Base-by-base conservation (phyloP, 148 eudicot species). In the Nepenthes mirabilis region DNA sequence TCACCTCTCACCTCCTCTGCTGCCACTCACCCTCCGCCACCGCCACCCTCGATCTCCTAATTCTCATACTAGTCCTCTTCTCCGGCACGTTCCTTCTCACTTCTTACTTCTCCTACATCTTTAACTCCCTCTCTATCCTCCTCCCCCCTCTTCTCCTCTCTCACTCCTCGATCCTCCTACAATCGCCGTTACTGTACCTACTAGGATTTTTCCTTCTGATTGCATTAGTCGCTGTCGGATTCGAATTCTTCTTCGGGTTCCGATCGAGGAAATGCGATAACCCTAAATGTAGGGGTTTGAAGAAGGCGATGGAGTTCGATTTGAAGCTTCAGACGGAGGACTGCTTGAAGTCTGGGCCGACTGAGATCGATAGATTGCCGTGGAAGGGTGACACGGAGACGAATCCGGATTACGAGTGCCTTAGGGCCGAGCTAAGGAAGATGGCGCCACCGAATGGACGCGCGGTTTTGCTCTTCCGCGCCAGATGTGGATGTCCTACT, bases 401-500 rank as follows among this genome's bases (percentile, higher is more conserved):
- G 43, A 91, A 91, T 33, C 86, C 85, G 2, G 97, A 87, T 70
- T 87, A 87, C 43, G 97, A 91, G 79, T 87, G 91, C 62, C 59
- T 91, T 37, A 57, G 97, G 23, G 83, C 84, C 1, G 97, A 91
- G 75, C 51, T 91, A 59, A 77, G 97, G 77, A 91, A 85, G 69
- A 91, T 91, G 95, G 95, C 97, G 1, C 97, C 97, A 2, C 74
- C 76, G 0, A 91, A 87, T 68, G 97, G 97, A 2, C 70, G 95
- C 0, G 97, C 97, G 2, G 97, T 91, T 49, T 61, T 91, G 71
- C 75, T 91, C 8, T 91, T 91, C 43, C 55, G 90, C 58, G 74
- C 82, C 0, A 91, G 78, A 57, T 87, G 97, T 59, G 97, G 97
- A 0, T 91, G 97, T 63, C 90, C 93, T 2, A 63, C 87, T 50